Percentiles rank a stretch among this genome's conserved stretches.
phyloP scores from a whole-genome alignment of 208 protist species.

The Strigomonas galati region DNA sequence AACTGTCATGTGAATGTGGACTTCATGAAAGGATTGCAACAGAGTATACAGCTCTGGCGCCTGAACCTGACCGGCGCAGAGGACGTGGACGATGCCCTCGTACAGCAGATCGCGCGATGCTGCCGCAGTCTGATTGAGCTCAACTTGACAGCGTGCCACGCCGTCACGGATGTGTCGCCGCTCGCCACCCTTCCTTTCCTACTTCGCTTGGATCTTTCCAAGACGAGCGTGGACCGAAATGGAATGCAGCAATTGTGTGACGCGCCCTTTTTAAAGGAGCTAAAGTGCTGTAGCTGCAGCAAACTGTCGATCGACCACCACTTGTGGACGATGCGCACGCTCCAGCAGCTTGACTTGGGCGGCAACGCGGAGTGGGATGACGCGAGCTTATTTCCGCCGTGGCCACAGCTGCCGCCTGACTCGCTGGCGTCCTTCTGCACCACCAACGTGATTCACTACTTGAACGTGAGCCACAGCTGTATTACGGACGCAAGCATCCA shows the following conservation, averaged over 20 bases:
- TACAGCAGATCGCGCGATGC: no score
- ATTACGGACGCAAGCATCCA: no score
- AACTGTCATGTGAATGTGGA: no score
- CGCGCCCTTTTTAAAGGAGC: constrained; percentile 16
- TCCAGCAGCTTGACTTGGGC: constrained; percentile 19
- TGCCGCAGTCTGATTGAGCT: constrained; percentile 11
- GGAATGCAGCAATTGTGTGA: constrained; percentile 10
- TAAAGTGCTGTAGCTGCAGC: constrained; percentile 18
- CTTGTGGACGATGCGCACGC: constrained; percentile 12
- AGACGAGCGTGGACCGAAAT: constrained; percentile 12
- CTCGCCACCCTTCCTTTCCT: constrained; percentile 20
- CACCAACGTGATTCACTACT: no score
- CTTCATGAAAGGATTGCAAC: no score
- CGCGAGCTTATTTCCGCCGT: constrained; percentile 7
- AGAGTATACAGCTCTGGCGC: no score
- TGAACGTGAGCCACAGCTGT: no score
- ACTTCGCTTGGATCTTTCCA: constrained; percentile 15
- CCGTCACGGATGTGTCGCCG: constrained; percentile 6
- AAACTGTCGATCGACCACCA: neutral
- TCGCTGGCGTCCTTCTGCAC: neutral
- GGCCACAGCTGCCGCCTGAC: constrained; percentile 11
- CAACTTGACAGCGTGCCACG: constrained; percentile 20
- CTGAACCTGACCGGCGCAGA: no score
- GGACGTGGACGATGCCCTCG: no score
- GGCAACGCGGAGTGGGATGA: constrained; percentile 21